Evolutionary conservation across 371 early-diverging fungal genomes (phyloP).

Genomic region (Apophysomyces ossiformis): DNA sequence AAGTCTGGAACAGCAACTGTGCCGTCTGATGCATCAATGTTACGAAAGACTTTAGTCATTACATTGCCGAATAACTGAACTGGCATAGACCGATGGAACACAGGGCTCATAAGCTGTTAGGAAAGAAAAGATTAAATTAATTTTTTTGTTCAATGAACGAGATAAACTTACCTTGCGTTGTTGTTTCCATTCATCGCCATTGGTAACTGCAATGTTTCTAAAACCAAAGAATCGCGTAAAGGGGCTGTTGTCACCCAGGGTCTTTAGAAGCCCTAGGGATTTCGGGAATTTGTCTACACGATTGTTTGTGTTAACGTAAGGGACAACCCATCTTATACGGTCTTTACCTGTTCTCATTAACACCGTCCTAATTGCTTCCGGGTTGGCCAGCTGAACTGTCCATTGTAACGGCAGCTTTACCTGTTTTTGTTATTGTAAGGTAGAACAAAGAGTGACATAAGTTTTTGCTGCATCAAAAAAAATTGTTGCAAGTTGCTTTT

Average conservation of each 20-base stretch:
- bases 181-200: slow-evolving; percentile 43
- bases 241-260: slow-evolving; percentile 16
- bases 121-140: neutral
- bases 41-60: slow-evolving; percentile 18
- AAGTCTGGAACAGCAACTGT: slow-evolving; percentile 7
- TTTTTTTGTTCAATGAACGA: neutral
- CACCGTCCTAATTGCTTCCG: slow-evolving; percentile 27
- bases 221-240: slow-evolving; percentile 29
- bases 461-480: neutral
- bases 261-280: slow-evolving; percentile 13
- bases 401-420: slow-evolving; percentile 30
- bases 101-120: slow-evolving; percentile 37
- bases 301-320: neutral
- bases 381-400: slow-evolving; percentile 37
- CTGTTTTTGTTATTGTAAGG: slow-evolving; percentile 14
- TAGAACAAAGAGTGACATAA: neutral
- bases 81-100: slow-evolving; percentile 41
- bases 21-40: slow-evolving; percentile 27
- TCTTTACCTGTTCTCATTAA: slow-evolving; percentile 39
- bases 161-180: slow-evolving; percentile 34
- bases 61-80: slow-evolving; percentile 32
- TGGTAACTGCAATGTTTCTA: slow-evolving; percentile 32
- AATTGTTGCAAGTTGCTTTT: neutral
- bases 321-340: neutral
- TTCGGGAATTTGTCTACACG: slow-evolving; percentile 20